Base-by-base conservation (phyloP, 2,329 filamentous ascomycete genomes). In the Colletotrichum musicola region DNA sequence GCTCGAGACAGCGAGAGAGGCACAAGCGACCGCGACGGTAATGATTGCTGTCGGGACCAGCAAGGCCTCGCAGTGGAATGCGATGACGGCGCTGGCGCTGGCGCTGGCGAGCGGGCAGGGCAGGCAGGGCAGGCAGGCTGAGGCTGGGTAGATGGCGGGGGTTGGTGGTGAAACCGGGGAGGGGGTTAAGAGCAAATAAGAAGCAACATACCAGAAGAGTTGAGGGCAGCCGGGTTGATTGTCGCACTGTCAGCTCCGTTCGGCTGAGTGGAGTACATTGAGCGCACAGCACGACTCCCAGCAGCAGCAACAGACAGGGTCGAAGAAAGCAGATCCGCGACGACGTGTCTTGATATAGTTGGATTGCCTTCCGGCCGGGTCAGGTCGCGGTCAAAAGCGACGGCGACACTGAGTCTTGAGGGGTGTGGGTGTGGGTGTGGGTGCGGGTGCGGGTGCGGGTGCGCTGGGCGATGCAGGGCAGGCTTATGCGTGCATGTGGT, bases 151-250 rank as follows among this genome's bases (percentile, higher is more conserved):
- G 55, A 58, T 53, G 58, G 65, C 30, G 62, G 42, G 49, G 53
- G 62, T 40, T 44, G 56, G 30, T 35, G 30, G 10, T 62, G 53
- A 53, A 59, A 63, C 44, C 57, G 46, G 60, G 57, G 66, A 40
- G 51, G 57, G 62, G 54, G 57, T n/a, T 50, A 72, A 71, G 64
- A 73, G 72, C 72, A 73, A 74, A 74, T 57, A 71, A 73, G 72
- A 53, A 73, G 72, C 55, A 59, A 86, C 84, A 81, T 90, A 95
- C 92, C 89, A 85, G 90, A 84, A 79, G 90, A 91, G 84, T 92
- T 94, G 84, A 97, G 87, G 72, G 92, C 93, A 77, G 93, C 93
- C 80, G 94, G 94, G 86, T 97, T 93, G 86, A 97, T 96, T 78
- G 94, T 97, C 79, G 92, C 93, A 85, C 92, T 92, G 80, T 93